phyloP scores from a whole-genome alignment of 306 rosid species.

The Vigna radiata region DNA sequence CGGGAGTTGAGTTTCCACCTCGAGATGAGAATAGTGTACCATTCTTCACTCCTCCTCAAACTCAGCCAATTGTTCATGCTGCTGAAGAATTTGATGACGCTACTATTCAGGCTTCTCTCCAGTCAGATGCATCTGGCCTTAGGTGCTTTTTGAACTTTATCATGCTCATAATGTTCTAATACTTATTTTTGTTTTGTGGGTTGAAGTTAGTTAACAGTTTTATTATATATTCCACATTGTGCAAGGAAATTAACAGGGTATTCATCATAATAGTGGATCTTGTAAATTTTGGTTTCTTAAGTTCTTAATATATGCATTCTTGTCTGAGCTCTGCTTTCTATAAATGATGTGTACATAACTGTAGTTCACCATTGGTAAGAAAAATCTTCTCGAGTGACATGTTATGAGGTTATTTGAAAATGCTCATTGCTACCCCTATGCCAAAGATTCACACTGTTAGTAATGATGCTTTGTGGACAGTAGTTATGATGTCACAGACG shows the following conservation, averaged over 20 bases:
- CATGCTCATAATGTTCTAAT: constrained; percentile 13
- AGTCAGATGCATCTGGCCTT: constrained; percentile 88
- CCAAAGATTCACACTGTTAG: not conserved
- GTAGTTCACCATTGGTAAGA: not conserved
- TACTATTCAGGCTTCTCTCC: constrained; percentile 88
- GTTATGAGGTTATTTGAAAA: constrained; percentile 4
- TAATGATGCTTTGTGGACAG: constrained; percentile 1
- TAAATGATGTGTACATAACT: constrained; percentile 7
- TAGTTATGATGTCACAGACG: not conserved
- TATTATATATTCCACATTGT: constrained; percentile 16
- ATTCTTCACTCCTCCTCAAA: constrained; percentile 91
- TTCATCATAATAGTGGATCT: constrained; percentile 15
- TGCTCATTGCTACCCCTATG: not conserved
- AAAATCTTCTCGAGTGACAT: not conserved
- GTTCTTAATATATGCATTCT: not conserved
- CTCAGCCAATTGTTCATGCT: constrained; percentile 70
- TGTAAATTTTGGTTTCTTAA: constrained; percentile 25
- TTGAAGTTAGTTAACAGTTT: constrained; percentile 10
- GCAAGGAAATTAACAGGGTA: constrained; percentile 29
- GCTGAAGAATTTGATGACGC: constrained; percentile 63
- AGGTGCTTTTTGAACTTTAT: constrained; percentile 60
- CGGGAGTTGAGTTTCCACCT: constrained; percentile 97
- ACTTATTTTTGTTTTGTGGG: constrained; percentile 32
- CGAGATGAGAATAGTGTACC: constrained; percentile 80
- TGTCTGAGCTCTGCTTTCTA: constrained; percentile 15